Evolutionary conservation across 768 basidiomycete species (phyloP), one percentile per base, ranked within the genome.

Genomic region (Leucocoprinus sp.): DNA sequence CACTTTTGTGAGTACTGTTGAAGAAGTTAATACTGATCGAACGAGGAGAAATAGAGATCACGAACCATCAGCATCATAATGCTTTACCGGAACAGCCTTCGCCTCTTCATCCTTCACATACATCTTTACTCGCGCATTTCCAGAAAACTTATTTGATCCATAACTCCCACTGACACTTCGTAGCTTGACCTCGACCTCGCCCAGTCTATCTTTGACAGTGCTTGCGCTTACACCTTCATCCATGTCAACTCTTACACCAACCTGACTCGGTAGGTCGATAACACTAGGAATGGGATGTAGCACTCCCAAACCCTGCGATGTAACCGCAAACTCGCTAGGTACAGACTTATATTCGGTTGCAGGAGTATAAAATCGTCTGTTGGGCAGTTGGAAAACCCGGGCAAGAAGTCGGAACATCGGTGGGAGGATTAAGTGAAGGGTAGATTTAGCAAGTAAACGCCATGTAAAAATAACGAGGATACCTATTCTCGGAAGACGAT

Each of bases 21-120:
- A 31, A 34, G 24, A 50, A 19, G 41, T 35, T 21, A 44, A 26
- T 24, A 19, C 24, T 12, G 12, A 21, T 5, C 29, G 21, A 3
- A 31, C 50, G 12, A 24, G 24, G 14, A 27, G 7, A 26, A 15
- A 28, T 44, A 34, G 28, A n/a, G 15, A 12, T 7, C 15, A 67
- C 78, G 51, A 45, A 88, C 89, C 89, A 62, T 88, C 87, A 9
- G 84, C 88, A 64, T 91, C 90, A 54, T 90, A 89, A 64, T 86
- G 87, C 47, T 80, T 85, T 34, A 80, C 61, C 9, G 33, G 12
- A 15, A 57, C 69, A 39, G 65, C 70, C 29, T 52, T 52, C 14
- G 18, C 58, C 49, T 60, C 64, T 51, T 63, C 60, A 46, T 66
- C 64, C 27, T 47, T 42, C 44, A 65, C 64, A 24, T 45, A 43